phyloP scores from a whole-genome alignment of 768 basidiomycete genomes.

The Daedaleopsis nitida region DNA sequence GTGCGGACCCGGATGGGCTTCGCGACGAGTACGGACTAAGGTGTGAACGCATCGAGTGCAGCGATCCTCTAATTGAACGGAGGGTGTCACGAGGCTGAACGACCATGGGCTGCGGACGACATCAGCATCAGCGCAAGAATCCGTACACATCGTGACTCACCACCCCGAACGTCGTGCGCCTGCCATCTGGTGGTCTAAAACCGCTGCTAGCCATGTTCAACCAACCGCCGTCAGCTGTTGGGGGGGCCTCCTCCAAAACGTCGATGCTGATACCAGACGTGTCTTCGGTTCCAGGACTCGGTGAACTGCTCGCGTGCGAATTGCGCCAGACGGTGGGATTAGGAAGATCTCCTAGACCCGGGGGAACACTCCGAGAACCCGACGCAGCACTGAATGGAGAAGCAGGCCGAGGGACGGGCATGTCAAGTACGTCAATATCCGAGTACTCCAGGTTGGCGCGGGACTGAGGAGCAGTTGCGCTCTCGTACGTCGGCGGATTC shows the following conservation, averaged over 20 bases:
- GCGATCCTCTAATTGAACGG: conserved; percentile 63
- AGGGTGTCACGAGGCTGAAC: conserved; percentile 43
- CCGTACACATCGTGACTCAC: conserved; percentile 41
- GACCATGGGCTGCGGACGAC: conserved; percentile 41
- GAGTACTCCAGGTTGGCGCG: conserved; percentile 1
- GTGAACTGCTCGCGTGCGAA: conserved; percentile 26
- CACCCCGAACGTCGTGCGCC: conserved; percentile 62
- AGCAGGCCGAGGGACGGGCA: conserved; percentile 59
- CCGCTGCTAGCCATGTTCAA: conserved; percentile 49
- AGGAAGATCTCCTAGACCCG: conserved; percentile 38
- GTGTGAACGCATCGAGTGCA: conserved; percentile 65
- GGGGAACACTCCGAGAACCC: conserved; percentile 31
- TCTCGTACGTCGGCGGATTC: conserved; percentile 26
- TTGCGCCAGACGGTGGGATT: conserved; percentile 37
- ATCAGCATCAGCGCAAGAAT: not conserved
- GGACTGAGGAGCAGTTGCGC: conserved; percentile 2
- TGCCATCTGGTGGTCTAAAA: conserved; percentile 27
- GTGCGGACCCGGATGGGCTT: conserved; percentile 51
- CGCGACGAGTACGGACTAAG: conserved; percentile 43
- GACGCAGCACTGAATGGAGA: conserved; percentile 48
- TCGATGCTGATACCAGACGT: conserved; percentile 48
- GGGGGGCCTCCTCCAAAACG: conserved; percentile 70
- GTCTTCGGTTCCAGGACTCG: conserved; percentile 18
- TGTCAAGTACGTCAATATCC: conserved; percentile 51
- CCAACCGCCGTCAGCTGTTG: conserved; percentile 63